Evolutionary conservation across 2,329 filamentous ascomycete genomes (phyloP), one percentile per base, ranked within the genome.

Genomic region (Tolypocladium endophyticum): DNA sequence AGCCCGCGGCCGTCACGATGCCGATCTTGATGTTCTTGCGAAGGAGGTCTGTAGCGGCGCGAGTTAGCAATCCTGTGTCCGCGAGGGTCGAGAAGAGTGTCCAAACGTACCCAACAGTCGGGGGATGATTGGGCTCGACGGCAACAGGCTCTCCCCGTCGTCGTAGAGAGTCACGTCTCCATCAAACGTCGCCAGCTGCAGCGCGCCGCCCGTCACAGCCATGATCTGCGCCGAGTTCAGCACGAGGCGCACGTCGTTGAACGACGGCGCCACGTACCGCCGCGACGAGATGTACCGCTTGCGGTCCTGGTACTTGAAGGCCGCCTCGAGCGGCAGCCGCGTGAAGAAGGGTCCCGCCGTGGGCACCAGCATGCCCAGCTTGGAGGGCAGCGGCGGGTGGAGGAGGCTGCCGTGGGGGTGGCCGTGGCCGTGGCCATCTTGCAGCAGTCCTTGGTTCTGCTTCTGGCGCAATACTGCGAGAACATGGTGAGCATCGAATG

Each of bases 101-200:
- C 12, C 11, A 7, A 7, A 2, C 71, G 61, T 68, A 79, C 79
- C 73, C 23, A 87, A 71, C 43, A 87, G 79, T 35, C 81, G 77
- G 1, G 81, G 77, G 58, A 97, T 92, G 20, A 96, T 85, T 0
- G 91, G 89, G 71, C 89, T 96, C 20, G 84, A 80, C 0, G 86
- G 79, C 59, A 87, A 85, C 11, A 99, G 79, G 64, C 85, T 90
- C 67, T 91, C 82, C 16, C 94, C 94, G 69, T 99, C 89, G 60
- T 92, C 89, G 72, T 99, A 99, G 28, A 99, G 81, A 1, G 94
- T 99, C 57, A 99, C 92, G 74, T 99, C 94, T 74, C 94, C 94
- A 73, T 99, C 94, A 71, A 99, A 99, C 0, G 94, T 99, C 58
- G 96, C 87, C 4, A 99, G 82, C 66, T 94, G 86, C 11, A 97